Percentiles rank a stretch among this genome's conserved stretches.
Conservation (phyloP, 331 rosid genomes). For the Stylosanthes scabra region DNA sequence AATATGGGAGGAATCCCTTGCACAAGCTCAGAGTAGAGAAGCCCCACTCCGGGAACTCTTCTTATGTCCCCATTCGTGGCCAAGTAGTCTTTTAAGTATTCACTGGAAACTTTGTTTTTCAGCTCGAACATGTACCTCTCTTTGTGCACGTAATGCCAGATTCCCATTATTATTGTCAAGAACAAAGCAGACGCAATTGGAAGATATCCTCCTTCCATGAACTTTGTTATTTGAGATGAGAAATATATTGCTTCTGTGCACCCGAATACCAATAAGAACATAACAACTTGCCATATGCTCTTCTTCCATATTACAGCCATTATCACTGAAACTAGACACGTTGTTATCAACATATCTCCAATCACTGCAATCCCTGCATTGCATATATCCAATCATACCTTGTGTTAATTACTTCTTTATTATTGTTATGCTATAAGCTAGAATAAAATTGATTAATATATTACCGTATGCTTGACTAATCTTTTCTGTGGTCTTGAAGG, state of each 20-base stretch:
- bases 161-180: constrained; percentile 60
- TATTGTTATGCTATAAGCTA: too few species aligned
- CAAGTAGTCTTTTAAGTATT: constrained; percentile 50
- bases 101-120: constrained; percentile 64
- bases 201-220: constrained; percentile 71
- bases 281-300: constrained; percentile 51
- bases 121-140: constrained; percentile 72
- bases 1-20: too few species aligned
- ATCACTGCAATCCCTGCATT: constrained; percentile 82
- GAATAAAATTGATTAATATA: too few species aligned
- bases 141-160: constrained; percentile 81
- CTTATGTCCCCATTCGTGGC: too few species aligned
- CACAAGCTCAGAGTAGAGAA: too few species aligned
- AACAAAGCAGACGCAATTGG: constrained; percentile 56
- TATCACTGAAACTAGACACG: constrained; percentile 58
- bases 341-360: constrained; percentile 69
- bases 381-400: too few species aligned
- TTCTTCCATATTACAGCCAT: constrained; percentile 83
- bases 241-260: constrained; percentile 49
- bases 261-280: constrained; percentile 55
- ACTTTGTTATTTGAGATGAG: constrained; percentile 64
- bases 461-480: constrained; percentile 87
- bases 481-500: constrained; percentile 70
- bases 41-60: too few species aligned
- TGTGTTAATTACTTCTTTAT: too few species aligned